phyloP scores from a whole-genome alignment of 1,284 basidiomycete species.

The Cutaneotrichosporon arboriforme region DNA sequence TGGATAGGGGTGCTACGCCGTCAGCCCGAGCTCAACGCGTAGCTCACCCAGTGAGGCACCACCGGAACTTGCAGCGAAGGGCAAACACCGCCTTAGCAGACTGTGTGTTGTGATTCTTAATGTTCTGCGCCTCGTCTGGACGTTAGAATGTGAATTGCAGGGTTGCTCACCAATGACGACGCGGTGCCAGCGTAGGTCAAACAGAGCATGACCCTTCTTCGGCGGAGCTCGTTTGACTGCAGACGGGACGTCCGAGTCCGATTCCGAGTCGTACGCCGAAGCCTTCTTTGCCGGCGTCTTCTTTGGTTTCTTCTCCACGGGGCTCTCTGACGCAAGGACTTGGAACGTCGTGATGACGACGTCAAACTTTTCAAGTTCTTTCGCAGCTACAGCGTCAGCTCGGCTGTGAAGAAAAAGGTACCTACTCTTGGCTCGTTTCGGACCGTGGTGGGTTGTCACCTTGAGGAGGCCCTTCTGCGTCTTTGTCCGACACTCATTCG shows the following conservation, averaged over 20 bases:
- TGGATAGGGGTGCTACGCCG: constrained; percentile 70
- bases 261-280: constrained; percentile 23
- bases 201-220: constrained; percentile 59
- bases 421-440: constrained; percentile 62
- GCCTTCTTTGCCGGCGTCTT: neutral
- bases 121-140: constrained; percentile 91
- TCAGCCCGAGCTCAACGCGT: constrained; percentile 3
- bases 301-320: neutral
- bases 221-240: too few relatives aligned
- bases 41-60: constrained; percentile 67
- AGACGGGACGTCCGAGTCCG: constrained; percentile 47
- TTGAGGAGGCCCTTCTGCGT: constrained; percentile 57
- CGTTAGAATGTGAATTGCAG: neutral
- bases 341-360: constrained; percentile 79
- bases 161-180: constrained; percentile 66
- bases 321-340: constrained; percentile 63
- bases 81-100: constrained; percentile 73
- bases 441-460: constrained; percentile 77
- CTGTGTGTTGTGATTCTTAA: constrained; percentile 87
- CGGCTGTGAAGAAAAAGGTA: neutral
- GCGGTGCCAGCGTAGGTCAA: constrained; percentile 74
- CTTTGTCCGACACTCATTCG: constrained; percentile 74
- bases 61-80: constrained; percentile 70
- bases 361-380: constrained; percentile 59
- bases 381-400: constrained; percentile 54